Percentiles rank a stretch among this genome's conserved stretches.
These are phyloP conservation scores for Mortierella sp. DNA, from an alignment of 371 early-diverging fungal genomes.

Conservation along the genomic window DNA sequence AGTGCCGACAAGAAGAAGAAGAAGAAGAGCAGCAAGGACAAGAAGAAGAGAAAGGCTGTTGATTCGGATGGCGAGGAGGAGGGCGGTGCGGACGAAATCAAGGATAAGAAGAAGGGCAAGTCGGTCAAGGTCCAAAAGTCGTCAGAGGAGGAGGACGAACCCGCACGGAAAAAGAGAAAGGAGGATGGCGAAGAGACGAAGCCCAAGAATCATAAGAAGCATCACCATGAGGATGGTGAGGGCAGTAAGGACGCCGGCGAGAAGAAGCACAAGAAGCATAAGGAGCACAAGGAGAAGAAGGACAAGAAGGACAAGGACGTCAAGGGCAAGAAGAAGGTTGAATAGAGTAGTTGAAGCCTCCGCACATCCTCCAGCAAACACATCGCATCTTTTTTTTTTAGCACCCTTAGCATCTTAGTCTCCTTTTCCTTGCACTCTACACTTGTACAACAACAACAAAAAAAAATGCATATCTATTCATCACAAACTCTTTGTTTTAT, in stretches of 20 bases:
- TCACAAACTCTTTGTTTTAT: background rate
- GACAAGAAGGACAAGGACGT: conserved; percentile 25
- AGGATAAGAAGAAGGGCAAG: conserved; percentile 20
- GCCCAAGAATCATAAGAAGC: conserved; percentile 15
- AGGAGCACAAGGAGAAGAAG: conserved; percentile 19
- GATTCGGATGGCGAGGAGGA: conserved; percentile 34
- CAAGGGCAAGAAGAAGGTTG: conserved; percentile 2
- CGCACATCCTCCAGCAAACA: background rate
- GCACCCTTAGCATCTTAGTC: background rate
- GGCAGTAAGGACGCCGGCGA: background rate
- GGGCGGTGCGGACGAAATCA: conserved; percentile 1
- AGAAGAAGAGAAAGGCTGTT: conserved; percentile 44
- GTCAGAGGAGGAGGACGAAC: conserved; percentile 9
- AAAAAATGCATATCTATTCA: background rate
- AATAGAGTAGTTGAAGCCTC: background rate
- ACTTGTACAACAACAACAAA: background rate
- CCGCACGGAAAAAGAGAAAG: conserved; percentile 41
- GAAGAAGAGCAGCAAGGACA: conserved; percentile 38
- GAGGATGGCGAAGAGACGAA: conserved; percentile 22
- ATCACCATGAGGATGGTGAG: conserved; percentile 20
- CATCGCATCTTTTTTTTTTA: background rate
- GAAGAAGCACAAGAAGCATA: conserved; percentile 7
- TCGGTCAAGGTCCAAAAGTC: conserved; percentile 23
- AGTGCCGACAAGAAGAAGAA: conserved; percentile 23
- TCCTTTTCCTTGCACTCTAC: background rate